Percentiles rank a stretch among this genome's conserved stretches.
These are phyloP conservation scores for Daldinia bambusicola DNA, from an alignment of 495 filamentous ascomycete species.

Conservation along the genomic window DNA sequence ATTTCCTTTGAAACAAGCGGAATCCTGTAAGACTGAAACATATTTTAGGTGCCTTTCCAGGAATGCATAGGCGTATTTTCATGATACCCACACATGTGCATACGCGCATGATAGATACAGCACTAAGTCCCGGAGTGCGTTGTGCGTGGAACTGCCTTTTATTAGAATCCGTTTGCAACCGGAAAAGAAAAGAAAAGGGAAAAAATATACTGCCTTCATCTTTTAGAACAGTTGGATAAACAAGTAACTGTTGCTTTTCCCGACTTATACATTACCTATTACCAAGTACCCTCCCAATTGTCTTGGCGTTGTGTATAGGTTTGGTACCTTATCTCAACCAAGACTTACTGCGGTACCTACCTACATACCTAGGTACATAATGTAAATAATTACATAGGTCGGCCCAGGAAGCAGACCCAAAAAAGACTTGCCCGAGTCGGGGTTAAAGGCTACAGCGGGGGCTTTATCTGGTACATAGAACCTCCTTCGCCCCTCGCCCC, in stretches of 20 bases:
- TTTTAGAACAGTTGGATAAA: too few species aligned
- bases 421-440: not conserved
- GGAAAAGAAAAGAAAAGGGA: not conserved
- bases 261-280: too few species aligned
- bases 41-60: conserved; percentile 9
- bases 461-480: conserved; percentile 14
- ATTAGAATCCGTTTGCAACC: not conserved
- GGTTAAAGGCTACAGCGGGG: conserved; percentile 31
- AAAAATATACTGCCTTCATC: not conserved
- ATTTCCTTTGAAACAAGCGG: conserved; percentile 27
- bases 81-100: conserved; percentile 9
- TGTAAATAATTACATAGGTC: conserved; percentile 18
- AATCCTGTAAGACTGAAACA: conserved; percentile 34
- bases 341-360: conserved; percentile 1
- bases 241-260: too few species aligned
- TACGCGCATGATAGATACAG: conserved; percentile 6
- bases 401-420: not conserved
- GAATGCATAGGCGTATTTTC: conserved; percentile 13
- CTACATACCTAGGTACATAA: not conserved
- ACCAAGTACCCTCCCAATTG: not conserved
- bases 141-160: not conserved
- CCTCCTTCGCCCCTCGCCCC: conserved; percentile 38
- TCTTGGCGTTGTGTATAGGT: not conserved
- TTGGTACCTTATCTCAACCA: not conserved
- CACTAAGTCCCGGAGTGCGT: not conserved